These are phyloP conservation scores for Teunomyces pallodes DNA, from an alignment of 805 yeast species.

Conservation along the genomic window DNA sequence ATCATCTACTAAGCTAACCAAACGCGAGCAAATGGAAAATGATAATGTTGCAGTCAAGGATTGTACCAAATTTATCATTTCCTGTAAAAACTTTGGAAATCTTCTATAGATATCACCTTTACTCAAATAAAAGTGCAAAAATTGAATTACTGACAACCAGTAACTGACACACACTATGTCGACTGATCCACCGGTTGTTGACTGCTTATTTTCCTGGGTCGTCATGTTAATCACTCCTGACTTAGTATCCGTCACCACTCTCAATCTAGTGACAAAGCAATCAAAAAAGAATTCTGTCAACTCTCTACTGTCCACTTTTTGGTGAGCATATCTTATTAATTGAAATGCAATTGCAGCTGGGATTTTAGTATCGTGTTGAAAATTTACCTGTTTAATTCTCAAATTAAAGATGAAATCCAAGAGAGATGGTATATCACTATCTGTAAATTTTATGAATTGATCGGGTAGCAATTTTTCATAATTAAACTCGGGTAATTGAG, in stretches of 20 bases:
- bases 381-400: slow-evolving; percentile 35
- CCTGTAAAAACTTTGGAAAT: slow-evolving; percentile 62
- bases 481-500: slow-evolving; percentile 45
- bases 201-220: slow-evolving; percentile 14
- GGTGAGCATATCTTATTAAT: slow-evolving; percentile 65
- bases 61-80: slow-evolving; percentile 52
- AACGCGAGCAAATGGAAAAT: slow-evolving; percentile 60
- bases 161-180: slow-evolving; percentile 75
- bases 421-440: slow-evolving; percentile 50
- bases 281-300: slow-evolving; percentile 59
- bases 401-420: slow-evolving; percentile 48
- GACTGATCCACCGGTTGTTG: slow-evolving; percentile 37
- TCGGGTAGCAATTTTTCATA: slow-evolving; percentile 54
- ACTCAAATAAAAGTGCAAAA: slow-evolving; percentile 71
- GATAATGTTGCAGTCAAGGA: slow-evolving; percentile 64
- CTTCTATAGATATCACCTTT: slow-evolving; percentile 57
- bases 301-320: slow-evolving; percentile 51
- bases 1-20: slow-evolving; percentile 56
- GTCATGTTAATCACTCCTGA: slow-evolving; percentile 55
- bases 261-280: slow-evolving; percentile 57
- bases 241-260: slow-evolving; percentile 57
- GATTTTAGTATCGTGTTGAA: slow-evolving; percentile 48
- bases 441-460: slow-evolving; percentile 62
- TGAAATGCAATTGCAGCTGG: slow-evolving; percentile 74
- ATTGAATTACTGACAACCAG: slow-evolving; percentile 82